Evolutionary conservation across 2,329 filamentous ascomycete species (phyloP).

Genomic region (Aspergillus fumigatiaffinis): DNA sequence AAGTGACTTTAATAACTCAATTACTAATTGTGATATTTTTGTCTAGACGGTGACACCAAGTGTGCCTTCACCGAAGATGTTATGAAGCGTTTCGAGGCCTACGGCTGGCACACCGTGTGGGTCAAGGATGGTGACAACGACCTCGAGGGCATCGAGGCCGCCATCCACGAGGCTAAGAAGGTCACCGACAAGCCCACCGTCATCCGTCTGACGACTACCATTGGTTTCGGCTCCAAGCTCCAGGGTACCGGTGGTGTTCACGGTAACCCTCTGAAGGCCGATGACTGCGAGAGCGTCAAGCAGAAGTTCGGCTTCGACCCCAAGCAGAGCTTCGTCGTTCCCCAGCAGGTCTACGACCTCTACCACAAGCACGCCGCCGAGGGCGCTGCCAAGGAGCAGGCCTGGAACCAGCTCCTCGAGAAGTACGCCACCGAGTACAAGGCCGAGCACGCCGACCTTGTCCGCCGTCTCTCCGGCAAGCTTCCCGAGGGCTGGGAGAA

Average conservation of each 20-base stretch:
- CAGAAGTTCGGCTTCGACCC: conserved; percentile 94
- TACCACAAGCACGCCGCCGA: conserved; percentile 81
- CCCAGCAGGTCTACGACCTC: conserved; percentile 88
- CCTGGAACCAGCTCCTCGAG: conserved; percentile 91
- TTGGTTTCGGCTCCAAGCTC: conserved; percentile 90
- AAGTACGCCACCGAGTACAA: conserved; percentile 79
- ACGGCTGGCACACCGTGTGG: conserved; percentile 87
- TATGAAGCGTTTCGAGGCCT: conserved; percentile 87
- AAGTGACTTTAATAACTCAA: neutral
- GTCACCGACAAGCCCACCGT: conserved; percentile 95
- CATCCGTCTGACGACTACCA: conserved; percentile 96
- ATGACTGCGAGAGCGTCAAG: conserved; percentile 93
- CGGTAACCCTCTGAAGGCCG: conserved; percentile 90
- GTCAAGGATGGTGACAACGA: conserved; percentile 88
- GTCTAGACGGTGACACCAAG: conserved; percentile 85
- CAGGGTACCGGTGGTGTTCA: conserved; percentile 94
- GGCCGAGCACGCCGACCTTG: conserved; percentile 73
- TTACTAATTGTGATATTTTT: neutral
- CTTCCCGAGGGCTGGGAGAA: conserved; percentile 98
- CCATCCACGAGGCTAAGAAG: conserved; percentile 77
- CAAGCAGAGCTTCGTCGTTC: conserved; percentile 85
- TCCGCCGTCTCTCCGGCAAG: conserved; percentile 72
- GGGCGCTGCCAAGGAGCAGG: conserved; percentile 83
- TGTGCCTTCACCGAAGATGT: conserved; percentile 97
- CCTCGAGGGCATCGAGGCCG: conserved; percentile 79